These are phyloP conservation scores for Mycena polygramma DNA, from an alignment of 768 basidiomycete species.

Conservation along the genomic window DNA sequence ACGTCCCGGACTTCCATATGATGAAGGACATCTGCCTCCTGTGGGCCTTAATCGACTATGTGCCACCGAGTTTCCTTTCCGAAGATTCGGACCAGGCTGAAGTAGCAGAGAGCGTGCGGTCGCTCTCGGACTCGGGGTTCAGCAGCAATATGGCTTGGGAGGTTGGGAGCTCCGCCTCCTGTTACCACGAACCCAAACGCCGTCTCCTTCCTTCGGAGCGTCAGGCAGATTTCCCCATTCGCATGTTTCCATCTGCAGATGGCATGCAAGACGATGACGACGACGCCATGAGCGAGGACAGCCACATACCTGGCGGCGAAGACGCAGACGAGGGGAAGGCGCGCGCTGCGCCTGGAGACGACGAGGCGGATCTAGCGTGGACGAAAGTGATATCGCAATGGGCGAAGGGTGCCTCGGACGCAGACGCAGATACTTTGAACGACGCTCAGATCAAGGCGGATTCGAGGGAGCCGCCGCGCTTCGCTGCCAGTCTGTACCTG, in stretches of 20 bases:
- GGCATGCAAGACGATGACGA: background rate
- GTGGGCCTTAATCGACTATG: background rate
- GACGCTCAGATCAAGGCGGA: slow-evolving; percentile 16
- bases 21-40: background rate
- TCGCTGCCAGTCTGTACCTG: slow-evolving; percentile 19
- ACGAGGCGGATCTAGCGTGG: background rate
- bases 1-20: background rate
- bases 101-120: background rate
- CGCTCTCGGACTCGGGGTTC: background rate
- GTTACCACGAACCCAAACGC: slow-evolving; percentile 6
- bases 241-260: background rate
- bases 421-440: background rate
- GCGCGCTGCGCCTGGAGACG: slow-evolving; percentile 5
- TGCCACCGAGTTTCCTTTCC: slow-evolving; percentile 18
- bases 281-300: slow-evolving; percentile 25
- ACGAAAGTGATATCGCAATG: slow-evolving; percentile 4
- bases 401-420: background rate
- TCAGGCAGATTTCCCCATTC: background rate
- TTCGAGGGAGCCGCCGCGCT: slow-evolving; percentile 14
- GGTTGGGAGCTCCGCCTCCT: background rate
- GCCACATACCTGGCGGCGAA: slow-evolving; percentile 25
- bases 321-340: slow-evolving; percentile 23
- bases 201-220: slow-evolving; percentile 17
- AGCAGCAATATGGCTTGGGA: slow-evolving; percentile 9
- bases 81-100: slow-evolving; percentile 14